Evolutionary conservation across 2,329 filamentous ascomycete species (phyloP).

Genomic region (Stylonectria norvegica): DNA sequence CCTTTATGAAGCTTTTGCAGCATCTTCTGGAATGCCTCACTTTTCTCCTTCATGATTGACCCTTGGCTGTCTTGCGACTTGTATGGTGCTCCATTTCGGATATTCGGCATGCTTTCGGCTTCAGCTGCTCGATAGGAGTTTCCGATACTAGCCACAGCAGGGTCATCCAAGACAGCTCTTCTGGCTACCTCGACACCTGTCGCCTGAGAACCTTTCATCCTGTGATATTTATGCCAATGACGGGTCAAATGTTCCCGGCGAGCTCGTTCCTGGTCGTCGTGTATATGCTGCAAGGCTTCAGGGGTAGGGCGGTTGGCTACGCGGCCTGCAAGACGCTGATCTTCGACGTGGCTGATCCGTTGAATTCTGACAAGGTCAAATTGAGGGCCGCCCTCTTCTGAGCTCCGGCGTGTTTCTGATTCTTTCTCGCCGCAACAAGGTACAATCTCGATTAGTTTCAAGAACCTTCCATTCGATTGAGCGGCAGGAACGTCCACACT

Average conservation of each 20-base stretch:
- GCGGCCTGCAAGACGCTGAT: too few species aligned
- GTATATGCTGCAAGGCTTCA: too few species aligned
- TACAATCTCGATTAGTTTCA: too few species aligned
- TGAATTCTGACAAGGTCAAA: constrained; percentile 15
- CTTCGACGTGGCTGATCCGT: background rate
- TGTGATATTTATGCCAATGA: too few species aligned
- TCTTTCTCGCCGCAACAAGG: too few species aligned
- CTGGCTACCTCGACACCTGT: constrained; percentile 8
- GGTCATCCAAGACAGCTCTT: constrained; percentile 16
- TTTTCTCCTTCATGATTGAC: constrained; percentile 11
- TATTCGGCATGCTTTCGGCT: background rate
- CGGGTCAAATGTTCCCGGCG: too few species aligned
- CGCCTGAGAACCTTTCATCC: too few species aligned
- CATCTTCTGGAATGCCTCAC: constrained; percentile 27
- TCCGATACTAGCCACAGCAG: constrained; percentile 15
- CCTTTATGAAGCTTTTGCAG: constrained; percentile 25
- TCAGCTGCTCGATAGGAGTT: background rate
- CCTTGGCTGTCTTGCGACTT: background rate
- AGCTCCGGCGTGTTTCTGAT: too few species aligned
- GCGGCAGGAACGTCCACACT: constrained; percentile 4
- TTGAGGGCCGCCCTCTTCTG: background rate
- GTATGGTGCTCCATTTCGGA: background rate
- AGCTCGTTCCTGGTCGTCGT: too few species aligned
- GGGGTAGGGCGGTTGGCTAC: too few species aligned
- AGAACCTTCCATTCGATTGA: too few species aligned